phyloP scores from a whole-genome alignment of 2,329 filamentous ascomycete genomes.

The Ophiostoma tasmaniense region DNA sequence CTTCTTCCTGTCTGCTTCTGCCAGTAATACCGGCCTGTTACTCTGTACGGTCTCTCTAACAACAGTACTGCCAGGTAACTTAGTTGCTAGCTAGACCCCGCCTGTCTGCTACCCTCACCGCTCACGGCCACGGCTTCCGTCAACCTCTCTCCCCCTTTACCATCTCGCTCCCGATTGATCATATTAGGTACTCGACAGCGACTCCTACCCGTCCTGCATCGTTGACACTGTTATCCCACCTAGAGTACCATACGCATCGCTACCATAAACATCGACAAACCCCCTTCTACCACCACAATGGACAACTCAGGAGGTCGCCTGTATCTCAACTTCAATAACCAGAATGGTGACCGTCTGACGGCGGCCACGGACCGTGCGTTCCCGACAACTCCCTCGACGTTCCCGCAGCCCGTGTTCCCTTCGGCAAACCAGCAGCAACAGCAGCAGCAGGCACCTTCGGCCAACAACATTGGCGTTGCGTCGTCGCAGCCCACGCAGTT shows the following conservation, averaged over 20 bases:
- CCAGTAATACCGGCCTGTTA: neutral
- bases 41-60: conserved; percentile 1
- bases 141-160: conserved; percentile 8
- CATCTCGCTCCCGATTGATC: neutral
- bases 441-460: conserved; percentile 15
- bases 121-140: neutral
- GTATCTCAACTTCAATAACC: conserved; percentile 54
- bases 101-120: conserved; percentile 7
- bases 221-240: neutral
- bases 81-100: neutral
- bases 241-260: neutral
- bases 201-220: neutral
- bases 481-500: conserved; percentile 28
- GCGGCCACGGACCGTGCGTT: conserved; percentile 53
- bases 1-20: neutral
- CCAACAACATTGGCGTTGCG: conserved; percentile 35
- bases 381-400: conserved; percentile 88
- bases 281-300: conserved; percentile 34
- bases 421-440: conserved; percentile 29
- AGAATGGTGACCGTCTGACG: conserved; percentile 54
- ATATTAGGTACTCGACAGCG: neutral
- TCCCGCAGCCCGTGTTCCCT: conserved; percentile 76
- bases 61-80: neutral
- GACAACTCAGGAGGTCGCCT: conserved; percentile 53
- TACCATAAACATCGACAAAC: neutral